Evolutionary conservation across 2,329 filamentous ascomycete genomes (phyloP), one percentile per base, ranked within the genome.

Genomic region (Metarhizium guizhouense): DNA sequence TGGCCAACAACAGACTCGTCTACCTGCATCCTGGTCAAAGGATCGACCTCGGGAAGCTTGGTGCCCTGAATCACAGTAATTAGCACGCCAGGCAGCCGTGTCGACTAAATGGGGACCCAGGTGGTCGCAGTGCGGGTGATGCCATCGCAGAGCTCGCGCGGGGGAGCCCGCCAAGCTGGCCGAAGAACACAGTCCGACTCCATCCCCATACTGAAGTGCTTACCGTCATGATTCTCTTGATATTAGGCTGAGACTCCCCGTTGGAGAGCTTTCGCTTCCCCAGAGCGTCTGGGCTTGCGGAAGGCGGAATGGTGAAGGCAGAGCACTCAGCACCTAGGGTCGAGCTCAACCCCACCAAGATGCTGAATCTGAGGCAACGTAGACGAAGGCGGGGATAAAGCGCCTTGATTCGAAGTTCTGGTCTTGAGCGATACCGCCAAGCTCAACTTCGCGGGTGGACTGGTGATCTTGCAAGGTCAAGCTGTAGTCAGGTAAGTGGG

Each of bases 231-330:
- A 68, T 78, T 74, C 76, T 78, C 73, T 85, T 85, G 52, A 74
- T 74, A 70, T 76, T 76, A 65, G 76, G 75, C 69, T 76, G 73
- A 70, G 74, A 70, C 68, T 83, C 81, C 75, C 79, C 80, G 74
- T 75, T 74, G 62, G 83, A 86, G 65, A 83, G 74, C 73, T 83
- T 86, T 73, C 83, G 82, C 76, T 86, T 86, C 78, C 81, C 82
- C 80, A 81, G 79, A 72, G 81, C 81, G 76, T 70, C 74, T 65
- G 60, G 64, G 54, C 58, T 62, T 57, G 61, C 57, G 54, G 62
- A 56, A 54, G 65, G 65, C 53, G 67, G 61, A 71, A 72, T 73
- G 59, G 68, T 72, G 69, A 65, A 64, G 59, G 58, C 50, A 61
- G 62, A 60, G 25, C 61, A 66, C 64, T 62, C 62, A 68, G 67